A percentile compares a stretch with the other conserved stretches of the same genome.
phyloP scores from a whole-genome alignment of 192 early-diverging fungal genomes.

The Entophlyctis luteolus region DNA sequence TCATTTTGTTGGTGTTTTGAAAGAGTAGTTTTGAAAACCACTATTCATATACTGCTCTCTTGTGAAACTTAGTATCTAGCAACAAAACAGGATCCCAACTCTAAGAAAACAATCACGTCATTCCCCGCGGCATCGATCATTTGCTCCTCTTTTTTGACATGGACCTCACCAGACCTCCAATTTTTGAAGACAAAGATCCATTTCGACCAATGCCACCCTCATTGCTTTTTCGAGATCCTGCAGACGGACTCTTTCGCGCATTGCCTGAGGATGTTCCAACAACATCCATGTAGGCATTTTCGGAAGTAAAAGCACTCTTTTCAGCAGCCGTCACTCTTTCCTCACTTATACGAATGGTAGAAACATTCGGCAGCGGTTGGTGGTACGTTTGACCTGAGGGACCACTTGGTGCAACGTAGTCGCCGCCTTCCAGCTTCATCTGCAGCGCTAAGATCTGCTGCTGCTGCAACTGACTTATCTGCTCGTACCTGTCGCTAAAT shows the following conservation, averaged over 20 bases:
- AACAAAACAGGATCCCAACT: not conserved
- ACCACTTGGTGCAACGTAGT: too few relatives aligned
- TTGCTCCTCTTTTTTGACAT: conserved; percentile 14
- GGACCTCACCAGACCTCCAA: conserved; percentile 4
- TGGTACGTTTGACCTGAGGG: too few relatives aligned
- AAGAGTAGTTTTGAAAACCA: not conserved
- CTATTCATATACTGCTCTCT: not conserved
- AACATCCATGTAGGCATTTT: not conserved
- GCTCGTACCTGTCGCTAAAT: not conserved
- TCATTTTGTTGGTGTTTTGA: not conserved
- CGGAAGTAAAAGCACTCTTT: not conserved
- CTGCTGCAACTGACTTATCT: not conserved
- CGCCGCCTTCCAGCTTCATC: not conserved
- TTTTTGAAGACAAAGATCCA: conserved; percentile 3
- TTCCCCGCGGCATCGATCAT: not conserved
- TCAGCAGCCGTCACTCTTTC: too few relatives aligned
- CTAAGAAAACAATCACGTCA: not conserved
- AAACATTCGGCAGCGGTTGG: too few relatives aligned
- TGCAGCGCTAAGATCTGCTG: not conserved
- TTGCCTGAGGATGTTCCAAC: not conserved
- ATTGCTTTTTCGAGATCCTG: not conserved
- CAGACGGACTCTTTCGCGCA: not conserved
- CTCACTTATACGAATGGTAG: too few relatives aligned
- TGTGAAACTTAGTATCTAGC: not conserved
- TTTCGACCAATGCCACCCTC: not conserved